These are phyloP conservation scores for Anaeromyces robustus DNA, from an alignment of 192 early-diverging fungal genomes.

Conservation along the genomic window DNA sequence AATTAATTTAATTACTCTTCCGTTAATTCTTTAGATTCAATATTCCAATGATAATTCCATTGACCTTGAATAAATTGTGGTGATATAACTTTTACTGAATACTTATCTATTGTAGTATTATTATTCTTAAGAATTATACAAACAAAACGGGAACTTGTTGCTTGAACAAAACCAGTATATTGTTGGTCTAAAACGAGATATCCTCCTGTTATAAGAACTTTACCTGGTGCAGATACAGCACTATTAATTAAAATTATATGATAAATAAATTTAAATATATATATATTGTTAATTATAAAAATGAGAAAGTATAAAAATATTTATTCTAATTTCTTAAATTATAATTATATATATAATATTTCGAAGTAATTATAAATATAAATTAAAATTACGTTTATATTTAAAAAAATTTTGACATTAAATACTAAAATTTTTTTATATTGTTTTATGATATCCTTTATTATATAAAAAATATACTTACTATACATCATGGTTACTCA, in stretches of 20 bases:
- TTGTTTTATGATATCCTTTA: no score
- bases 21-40: background rate
- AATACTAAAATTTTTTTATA: no score
- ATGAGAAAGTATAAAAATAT: no score
- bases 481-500: no score
- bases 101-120: background rate
- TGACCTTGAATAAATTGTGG: background rate
- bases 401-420: no score
- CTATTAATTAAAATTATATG: background rate
- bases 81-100: background rate
- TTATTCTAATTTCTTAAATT: no score
- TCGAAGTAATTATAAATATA: no score
- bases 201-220: constrained; percentile 82
- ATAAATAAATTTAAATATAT: no score
- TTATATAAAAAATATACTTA: no score
- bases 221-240: constrained; percentile 82
- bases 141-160: constrained; percentile 71
- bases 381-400: no score
- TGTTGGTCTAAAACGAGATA: constrained; percentile 79
- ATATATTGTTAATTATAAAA: no score
- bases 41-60: background rate
- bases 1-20: background rate
- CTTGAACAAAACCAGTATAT: constrained; percentile 70
- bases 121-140: constrained; percentile 37
- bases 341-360: no score